Base-by-base conservation (phyloP, 2,329 filamentous ascomycete species). In the Rhinocladiella mackenziei region DNA sequence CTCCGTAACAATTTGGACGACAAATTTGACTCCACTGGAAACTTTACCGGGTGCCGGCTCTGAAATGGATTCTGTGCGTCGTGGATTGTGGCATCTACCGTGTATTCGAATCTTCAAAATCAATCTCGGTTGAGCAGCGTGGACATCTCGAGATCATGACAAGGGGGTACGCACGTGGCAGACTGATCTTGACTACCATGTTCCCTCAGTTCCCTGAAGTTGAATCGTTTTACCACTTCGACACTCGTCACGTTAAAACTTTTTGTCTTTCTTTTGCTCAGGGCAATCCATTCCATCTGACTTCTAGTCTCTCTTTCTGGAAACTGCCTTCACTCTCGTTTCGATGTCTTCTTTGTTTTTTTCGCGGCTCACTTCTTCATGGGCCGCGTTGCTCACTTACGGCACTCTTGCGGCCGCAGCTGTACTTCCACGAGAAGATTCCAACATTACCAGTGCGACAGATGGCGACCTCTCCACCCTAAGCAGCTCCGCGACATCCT, bases 401-500 rank as follows among this genome's bases (percentile, higher is more conserved):
- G 20, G 33, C 9, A 36, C 33, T 9, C 33, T 36, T 15, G 33
- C 33, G 5, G 14, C 10, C 11, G 22, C 38, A 32, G 15, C 15
- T 22, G 38, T 20, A 5, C 28, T 41, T 6, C 38, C 38, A 9
- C 26, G 17, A 14, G 32, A 35, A 8, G 25, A 5, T 31, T 9
- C 29, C 28, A 40, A 32, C 37, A 8, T 18, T 17, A 6, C 25
- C 26, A 14, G 8, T 18, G 37, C 26, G 14, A 17, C 25, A 13
- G 30, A 31, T 39, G 37, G 11, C 26, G 18, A 17, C 11, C 11
- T 11, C 26, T 18, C 23, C 13, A 22, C 25, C 19, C 26, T 39
- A 4, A 20, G 18, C 37, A 17, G 37, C 26, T 30, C 25, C 18
- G 26, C 26, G 6, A 2, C 22, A 15, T 22, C 14, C 11, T 58